These are phyloP conservation scores for Tuber borchii DNA, from an alignment of 495 filamentous ascomycete genomes.

Conservation along the genomic window DNA sequence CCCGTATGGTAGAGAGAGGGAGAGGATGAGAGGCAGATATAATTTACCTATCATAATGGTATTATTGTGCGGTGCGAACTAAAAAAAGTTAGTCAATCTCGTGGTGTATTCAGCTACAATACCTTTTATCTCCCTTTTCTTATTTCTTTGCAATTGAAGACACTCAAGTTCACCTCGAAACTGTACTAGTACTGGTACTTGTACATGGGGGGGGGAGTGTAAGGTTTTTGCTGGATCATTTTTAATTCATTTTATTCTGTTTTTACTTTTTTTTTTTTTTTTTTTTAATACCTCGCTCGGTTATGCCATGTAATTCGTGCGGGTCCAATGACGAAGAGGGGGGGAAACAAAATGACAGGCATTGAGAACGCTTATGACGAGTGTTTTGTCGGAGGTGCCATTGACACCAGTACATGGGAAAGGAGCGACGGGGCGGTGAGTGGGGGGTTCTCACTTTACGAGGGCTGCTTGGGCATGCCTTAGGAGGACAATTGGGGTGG, in stretches of 20 bases:
- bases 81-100: neutral
- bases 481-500: slow-evolving; percentile 21
- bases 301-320: slow-evolving; percentile 4
- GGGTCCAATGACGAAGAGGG: slow-evolving; percentile 3
- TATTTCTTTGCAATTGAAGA: neutral
- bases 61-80: neutral
- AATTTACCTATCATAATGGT: neutral
- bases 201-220: neutral
- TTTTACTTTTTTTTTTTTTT: neutral
- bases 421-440: slow-evolving; percentile 30
- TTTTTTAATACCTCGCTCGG: neutral
- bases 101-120: neutral
- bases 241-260: neutral
- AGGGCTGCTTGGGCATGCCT: neutral
- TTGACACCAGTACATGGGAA: slow-evolving; percentile 20
- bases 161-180: neutral
- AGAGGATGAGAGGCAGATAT: neutral
- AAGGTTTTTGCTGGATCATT: neutral
- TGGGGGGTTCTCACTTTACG: slow-evolving; percentile 12
- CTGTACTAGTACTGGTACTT: neutral
- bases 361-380: slow-evolving; percentile 18
- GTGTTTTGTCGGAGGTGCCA: slow-evolving; percentile 21
- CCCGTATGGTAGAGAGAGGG: neutral
- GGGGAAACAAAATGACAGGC: slow-evolving; percentile 3
- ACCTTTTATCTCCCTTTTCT: neutral